Percentiles rank a stretch among this genome's conserved stretches.
Conservation (phyloP, 257 asterid genomes). For the Scutellaria barbata region DNA sequence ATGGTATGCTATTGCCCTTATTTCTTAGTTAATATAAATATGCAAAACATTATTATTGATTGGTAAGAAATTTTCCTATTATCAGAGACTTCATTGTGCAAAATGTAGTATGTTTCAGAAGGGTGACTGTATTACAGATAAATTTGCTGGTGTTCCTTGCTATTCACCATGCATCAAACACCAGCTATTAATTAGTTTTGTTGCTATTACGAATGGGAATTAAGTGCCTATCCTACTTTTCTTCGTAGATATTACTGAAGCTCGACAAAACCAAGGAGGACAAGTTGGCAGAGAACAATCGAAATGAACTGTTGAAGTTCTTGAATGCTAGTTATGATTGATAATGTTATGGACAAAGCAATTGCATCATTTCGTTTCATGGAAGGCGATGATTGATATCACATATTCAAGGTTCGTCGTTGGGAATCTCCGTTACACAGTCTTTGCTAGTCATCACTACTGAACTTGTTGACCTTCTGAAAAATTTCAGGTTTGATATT, state of each 20-base stretch:
- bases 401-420: conserved; percentile 14
- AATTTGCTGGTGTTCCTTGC: conserved; percentile 10
- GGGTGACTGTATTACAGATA: background rate
- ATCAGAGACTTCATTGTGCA: background rate
- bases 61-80: background rate
- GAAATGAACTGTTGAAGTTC: conserved; percentile 86
- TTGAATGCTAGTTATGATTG: conserved; percentile 96
- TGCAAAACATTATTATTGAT: background rate
- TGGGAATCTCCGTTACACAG: conserved; percentile 1
- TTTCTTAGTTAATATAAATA: background rate
- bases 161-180: conserved; percentile 11
- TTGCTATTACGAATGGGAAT: conserved; percentile 2
- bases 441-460: conserved; percentile 20
- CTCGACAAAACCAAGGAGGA: conserved; percentile 96
- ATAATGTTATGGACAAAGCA: conserved; percentile 43
- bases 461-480: conserved; percentile 1
- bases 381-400: conserved; percentile 8
- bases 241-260: conserved; percentile 77
- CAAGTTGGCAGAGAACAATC: conserved; percentile 85
- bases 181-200: conserved; percentile 1
- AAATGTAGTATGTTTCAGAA: background rate
- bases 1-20: background rate
- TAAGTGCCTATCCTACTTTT: conserved; percentile 12
- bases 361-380: background rate
- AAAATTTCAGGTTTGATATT: background rate